Percentiles rank a stretch among this genome's conserved stretches.
Conservation (phyloP, 2,329 filamentous ascomycete genomes). For the Paramyrothecium sp. region DNA sequence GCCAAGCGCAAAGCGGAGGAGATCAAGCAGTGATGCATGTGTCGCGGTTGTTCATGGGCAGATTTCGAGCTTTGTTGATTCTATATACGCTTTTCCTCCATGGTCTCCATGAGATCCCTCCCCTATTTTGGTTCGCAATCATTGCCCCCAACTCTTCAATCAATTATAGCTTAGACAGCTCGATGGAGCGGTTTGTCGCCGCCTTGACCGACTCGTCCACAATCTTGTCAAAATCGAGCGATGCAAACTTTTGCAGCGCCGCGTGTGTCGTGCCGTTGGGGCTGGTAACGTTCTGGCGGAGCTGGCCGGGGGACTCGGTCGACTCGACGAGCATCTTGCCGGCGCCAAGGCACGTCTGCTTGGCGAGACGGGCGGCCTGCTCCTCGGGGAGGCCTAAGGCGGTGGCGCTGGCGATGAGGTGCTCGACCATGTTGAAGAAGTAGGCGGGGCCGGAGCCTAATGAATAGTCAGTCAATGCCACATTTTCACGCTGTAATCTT, state of each 20-base stretch:
- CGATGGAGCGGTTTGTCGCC: slow-evolving; percentile 38
- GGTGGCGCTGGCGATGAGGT: slow-evolving; percentile 42
- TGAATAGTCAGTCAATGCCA: neutral
- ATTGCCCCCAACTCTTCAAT: neutral
- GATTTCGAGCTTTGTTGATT: neutral
- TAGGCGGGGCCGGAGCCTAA: slow-evolving; percentile 50
- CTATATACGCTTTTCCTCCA: neutral
- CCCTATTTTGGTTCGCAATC: too few species aligned
- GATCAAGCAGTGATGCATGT: neutral
- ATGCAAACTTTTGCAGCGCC: slow-evolving; percentile 46
- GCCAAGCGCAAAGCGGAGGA: slow-evolving; percentile 19
- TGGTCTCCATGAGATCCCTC: neutral
- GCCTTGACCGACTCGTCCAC: slow-evolving; percentile 47
- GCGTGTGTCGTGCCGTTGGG: slow-evolving; percentile 51
- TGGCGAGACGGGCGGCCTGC: slow-evolving; percentile 47
- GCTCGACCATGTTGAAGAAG: slow-evolving; percentile 53
- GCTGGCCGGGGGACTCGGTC: slow-evolving; percentile 41
- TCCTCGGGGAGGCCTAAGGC: slow-evolving; percentile 43
- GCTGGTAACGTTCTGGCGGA: slow-evolving; percentile 51
- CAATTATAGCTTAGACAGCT: slow-evolving; percentile 36
- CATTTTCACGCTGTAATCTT: slow-evolving; percentile 1
- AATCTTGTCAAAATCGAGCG: slow-evolving; percentile 37
- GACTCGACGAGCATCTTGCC: slow-evolving; percentile 50
- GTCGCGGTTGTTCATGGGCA: neutral
- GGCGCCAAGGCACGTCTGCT: slow-evolving; percentile 50